Conservation (phyloP, 305 asterid genomes). For the Plantago coronopus region DNA sequence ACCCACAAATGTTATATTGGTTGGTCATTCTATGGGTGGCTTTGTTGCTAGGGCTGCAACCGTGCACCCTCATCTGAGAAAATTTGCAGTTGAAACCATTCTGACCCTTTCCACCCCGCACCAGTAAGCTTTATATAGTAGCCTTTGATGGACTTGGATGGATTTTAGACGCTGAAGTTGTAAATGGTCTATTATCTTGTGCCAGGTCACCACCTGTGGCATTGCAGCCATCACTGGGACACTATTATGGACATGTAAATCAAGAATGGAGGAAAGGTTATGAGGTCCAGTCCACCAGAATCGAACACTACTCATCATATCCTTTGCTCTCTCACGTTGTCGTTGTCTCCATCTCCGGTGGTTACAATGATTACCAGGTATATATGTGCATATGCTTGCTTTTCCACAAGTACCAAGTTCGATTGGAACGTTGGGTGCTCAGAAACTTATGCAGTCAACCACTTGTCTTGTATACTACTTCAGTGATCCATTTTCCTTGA, state of each 20-base stretch:
- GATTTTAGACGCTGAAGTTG: conserved; percentile 16
- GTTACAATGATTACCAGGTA: conserved; percentile 97
- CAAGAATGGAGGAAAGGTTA: conserved; percentile 89
- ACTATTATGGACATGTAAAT: conserved; percentile 72
- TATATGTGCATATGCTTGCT: conserved; percentile 14
- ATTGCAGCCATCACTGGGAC: conserved; percentile 92
- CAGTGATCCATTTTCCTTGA: not conserved
- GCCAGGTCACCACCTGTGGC: conserved; percentile 86
- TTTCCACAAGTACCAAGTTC: not conserved
- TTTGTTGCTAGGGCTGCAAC: conserved; percentile 97
- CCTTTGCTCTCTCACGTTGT: conserved; percentile 71
- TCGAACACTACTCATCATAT: conserved; percentile 50
- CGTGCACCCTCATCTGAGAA: conserved; percentile 84
- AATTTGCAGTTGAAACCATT: conserved; percentile 82
- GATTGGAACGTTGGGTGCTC: conserved; percentile 15
- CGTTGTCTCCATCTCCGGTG: conserved; percentile 84
- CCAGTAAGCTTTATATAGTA: conserved; percentile 50
- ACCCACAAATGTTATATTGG: conserved; percentile 85
- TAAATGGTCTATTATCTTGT: conserved; percentile 19
- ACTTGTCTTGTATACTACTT: not conserved
- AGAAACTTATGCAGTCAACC: conserved; percentile 12
- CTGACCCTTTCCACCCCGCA: conserved; percentile 94
- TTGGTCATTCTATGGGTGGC: conserved; percentile 99
- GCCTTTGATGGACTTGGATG: conserved; percentile 19
- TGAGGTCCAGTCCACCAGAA: conserved; percentile 53